phyloP scores from a whole-genome alignment of 306 rosid species.

The Chamaecrista fasciculata region DNA sequence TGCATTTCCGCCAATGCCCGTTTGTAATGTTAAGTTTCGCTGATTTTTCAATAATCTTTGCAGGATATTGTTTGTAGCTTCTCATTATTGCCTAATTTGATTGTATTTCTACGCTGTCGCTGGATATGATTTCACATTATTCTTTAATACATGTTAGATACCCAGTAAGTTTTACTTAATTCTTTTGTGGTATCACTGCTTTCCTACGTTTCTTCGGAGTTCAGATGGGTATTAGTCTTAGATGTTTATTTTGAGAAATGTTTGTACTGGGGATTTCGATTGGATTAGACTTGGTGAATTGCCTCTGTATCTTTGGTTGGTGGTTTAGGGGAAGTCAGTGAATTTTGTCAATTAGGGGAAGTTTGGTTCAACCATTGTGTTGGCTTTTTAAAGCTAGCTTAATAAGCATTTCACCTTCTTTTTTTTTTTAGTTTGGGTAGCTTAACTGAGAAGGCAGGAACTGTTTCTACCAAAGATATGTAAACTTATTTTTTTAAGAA shows the following conservation, averaged over 20 bases:
- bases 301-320: neutral
- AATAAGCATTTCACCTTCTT: neutral
- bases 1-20: no score
- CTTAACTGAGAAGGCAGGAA: constrained; percentile 1
- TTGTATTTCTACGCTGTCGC: no score
- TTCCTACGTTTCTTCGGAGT: neutral
- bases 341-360: neutral
- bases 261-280: neutral
- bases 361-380: neutral
- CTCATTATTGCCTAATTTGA: no score
- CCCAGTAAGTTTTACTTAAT: neutral
- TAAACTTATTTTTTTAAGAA: no score
- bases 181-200: neutral
- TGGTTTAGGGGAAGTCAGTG: neutral
- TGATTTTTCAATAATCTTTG: no score
- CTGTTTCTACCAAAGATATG: no score
- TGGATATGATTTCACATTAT: constrained; percentile 9
- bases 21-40: no score
- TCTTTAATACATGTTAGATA: neutral
- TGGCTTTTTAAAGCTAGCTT: neutral
- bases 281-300: neutral
- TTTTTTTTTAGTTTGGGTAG: constrained; percentile 5
- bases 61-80: no score
- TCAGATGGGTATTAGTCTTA: neutral
- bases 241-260: neutral